Evolutionary conservation across 2,329 filamentous ascomycete genomes (phyloP), one percentile per base, ranked within the genome.

Genomic region (Phoma sp.): DNA sequence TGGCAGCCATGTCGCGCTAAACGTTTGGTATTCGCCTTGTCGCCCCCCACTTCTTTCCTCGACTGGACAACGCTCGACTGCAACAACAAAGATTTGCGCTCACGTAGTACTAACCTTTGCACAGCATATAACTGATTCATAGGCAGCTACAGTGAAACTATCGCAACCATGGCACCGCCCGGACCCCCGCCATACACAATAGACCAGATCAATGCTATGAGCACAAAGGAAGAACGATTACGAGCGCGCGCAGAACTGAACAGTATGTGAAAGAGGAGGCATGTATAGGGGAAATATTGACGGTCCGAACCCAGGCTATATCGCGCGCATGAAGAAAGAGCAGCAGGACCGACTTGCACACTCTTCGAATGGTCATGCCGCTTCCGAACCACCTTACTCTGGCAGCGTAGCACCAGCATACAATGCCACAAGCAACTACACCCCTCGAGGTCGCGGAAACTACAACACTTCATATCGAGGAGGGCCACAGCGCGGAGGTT

Each of bases 111-210:
- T 56, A 56, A 56, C 48, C 12, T 34, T 17, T 42, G 25, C 45
- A 28, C 39, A 48, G 32, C 39, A 49, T 32, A 40, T 23, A 46
- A 50, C 46, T 56, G 37, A 56, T 34, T 11, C 25, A 40, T 36
- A 56, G 52, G 46, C 11, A 36, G 21, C 37, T 25, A 40, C 43
- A 29, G 52, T 47, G 18, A 52, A 12, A 34, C 18, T 42, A 38
- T 17, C 38, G 14, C 52, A 50, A 56, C 18, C 18, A 68, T 68
- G 67, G 59, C 60, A 42, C 61, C 60, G 4, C 59, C 57, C n/a
- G 64, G 58, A 17, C 65, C 64, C 3, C 67, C 67, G 4, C 66
- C 66, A 21, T 69, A 71, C 21, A 65, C 65, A 1, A 47, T 47
- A 14, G 64, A 66, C 32, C 62, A 67, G 37, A 62, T 71, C 37